Evolutionary conservation across 176 grass and related monocot species (phyloP), one percentile per base, ranked within the genome.

Genomic region (Olyra latifolia): DNA sequence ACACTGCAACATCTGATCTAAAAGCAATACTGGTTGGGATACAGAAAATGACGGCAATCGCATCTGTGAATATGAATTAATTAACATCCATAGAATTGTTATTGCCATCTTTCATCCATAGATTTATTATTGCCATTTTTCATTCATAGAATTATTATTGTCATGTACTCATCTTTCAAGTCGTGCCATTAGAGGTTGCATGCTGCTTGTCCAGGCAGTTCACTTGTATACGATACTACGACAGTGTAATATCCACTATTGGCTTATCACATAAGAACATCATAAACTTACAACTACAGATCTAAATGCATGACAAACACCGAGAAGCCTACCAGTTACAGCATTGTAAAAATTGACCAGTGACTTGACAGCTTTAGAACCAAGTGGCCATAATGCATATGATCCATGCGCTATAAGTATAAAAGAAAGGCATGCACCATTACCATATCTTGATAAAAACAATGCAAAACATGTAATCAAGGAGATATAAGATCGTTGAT

Each of bases 341-440:
- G 84, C 85, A 68, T 24, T 85, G 87, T 97, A 94, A 59, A 94
- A 88, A 27, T 61, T 65, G 22, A 90, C 77, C 38, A 92, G 67
- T 14, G 94, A 92, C 32, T 73, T 74, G 14, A 94, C 84, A 80
- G 90, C 85, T 68, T 97, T 92, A n/a, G 87, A 69, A 66, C 82
- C 74, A 69, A 76, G 70, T 50, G 82, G 85, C 82, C 75, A 78
- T 70, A 80, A 72, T 2, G n/a, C 53, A 22, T 86, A 86, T 17
- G 87, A 82, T 68, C 77, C 76, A 82, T 80, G 88, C 45, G 79
- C 66, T 82, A 97, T 58, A 5, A 94, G 23, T 83, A 94, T 44
- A 76, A 91, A 76, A 62, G 94, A 91, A 62, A 97, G 59, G 27
- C 91, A n/a, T n/a, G n/a, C 90, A 69, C 61, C 89, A 30, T 94